These are phyloP conservation scores for Leucosporidium yakuticum DNA, from an alignment of 768 basidiomycete genomes.

Conservation along the genomic window DNA sequence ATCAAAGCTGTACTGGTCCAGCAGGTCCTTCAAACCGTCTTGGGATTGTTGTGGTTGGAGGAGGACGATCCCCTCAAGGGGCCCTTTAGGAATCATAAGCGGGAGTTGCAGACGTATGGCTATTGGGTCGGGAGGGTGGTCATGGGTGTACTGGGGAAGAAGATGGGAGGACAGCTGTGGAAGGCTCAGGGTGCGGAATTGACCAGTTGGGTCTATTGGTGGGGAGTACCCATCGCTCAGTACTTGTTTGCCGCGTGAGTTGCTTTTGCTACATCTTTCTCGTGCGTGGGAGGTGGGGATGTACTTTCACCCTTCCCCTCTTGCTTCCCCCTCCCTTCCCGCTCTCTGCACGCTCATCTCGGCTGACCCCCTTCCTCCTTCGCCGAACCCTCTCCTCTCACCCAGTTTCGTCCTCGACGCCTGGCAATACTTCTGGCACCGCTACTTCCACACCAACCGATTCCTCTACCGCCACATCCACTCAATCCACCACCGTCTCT, in stretches of 20 bases:
- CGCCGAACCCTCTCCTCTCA: background rate
- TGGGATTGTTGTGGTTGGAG: slow-evolving; percentile 66
- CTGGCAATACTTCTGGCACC: slow-evolving; percentile 97
- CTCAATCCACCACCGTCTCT: slow-evolving; percentile 88
- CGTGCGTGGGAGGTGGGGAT: too few relatives aligned
- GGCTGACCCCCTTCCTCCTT: background rate
- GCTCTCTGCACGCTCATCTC: background rate
- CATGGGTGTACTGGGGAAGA: slow-evolving; percentile 48
- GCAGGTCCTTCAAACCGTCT: slow-evolving; percentile 71
- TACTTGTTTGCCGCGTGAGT: slow-evolving; percentile 77
- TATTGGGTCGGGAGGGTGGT: slow-evolving; percentile 46
- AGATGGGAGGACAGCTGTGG: slow-evolving; percentile 46
- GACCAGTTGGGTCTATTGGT: slow-evolving; percentile 79
- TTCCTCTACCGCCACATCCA: slow-evolving; percentile 88
- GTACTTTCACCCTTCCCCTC: background rate
- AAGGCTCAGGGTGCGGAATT: slow-evolving; percentile 45
- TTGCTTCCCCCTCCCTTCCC: background rate
- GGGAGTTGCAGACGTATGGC: slow-evolving; percentile 22
- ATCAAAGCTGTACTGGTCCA: slow-evolving; percentile 75
- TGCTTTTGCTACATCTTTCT: too few relatives aligned
- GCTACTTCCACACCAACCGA: slow-evolving; percentile 59
- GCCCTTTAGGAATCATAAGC: slow-evolving; percentile 14
- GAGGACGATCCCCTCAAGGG: slow-evolving; percentile 40
- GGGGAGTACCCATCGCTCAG: slow-evolving; percentile 71
- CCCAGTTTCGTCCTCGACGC: slow-evolving; percentile 86